Conservation (phyloP, 352 stramenopile genomes). For the Lagenidium sp. region DNA sequence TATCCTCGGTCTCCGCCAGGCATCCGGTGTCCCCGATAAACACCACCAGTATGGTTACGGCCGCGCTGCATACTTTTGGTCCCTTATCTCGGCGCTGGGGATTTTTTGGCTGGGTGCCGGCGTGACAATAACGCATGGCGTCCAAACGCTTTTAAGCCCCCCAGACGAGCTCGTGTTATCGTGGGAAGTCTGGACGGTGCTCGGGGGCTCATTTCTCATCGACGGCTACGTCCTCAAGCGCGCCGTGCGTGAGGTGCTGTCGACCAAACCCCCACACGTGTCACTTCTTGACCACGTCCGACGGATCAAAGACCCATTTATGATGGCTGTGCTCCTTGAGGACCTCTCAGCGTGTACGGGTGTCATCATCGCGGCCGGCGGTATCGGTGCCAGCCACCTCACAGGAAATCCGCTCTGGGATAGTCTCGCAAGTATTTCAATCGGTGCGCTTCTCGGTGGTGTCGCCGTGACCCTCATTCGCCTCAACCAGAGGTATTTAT, state of each 20-base stretch:
- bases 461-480: constrained; percentile 90
- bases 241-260: constrained; percentile 80
- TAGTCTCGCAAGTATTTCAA: constrained; percentile 92
- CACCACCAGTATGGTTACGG: constrained; percentile 97
- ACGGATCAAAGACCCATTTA: constrained; percentile 92
- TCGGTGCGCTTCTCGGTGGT: constrained; percentile 90
- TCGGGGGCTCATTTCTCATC: constrained; percentile 91
- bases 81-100: constrained; percentile 95
- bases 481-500: constrained; percentile 95
- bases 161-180: constrained; percentile 55
- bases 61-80: constrained; percentile 98
- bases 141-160: constrained; percentile 73
- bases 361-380: constrained; percentile 92
- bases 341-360: constrained; percentile 95
- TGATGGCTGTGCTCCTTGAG: constrained; percentile 96
- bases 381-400: constrained; percentile 89
- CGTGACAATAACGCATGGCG: constrained; percentile 91
- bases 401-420: constrained; percentile 94
- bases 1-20: constrained; percentile 76
- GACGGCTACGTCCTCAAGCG: constrained; percentile 95
- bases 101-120: constrained; percentile 97
- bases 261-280: constrained; percentile 64
- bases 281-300: constrained; percentile 63
- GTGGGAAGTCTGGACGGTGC: constrained; percentile 93
- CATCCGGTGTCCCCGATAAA: constrained; percentile 85